phyloP scores from a whole-genome alignment of 1,284 basidiomycete species.

The Microbotryum scabiosae region DNA sequence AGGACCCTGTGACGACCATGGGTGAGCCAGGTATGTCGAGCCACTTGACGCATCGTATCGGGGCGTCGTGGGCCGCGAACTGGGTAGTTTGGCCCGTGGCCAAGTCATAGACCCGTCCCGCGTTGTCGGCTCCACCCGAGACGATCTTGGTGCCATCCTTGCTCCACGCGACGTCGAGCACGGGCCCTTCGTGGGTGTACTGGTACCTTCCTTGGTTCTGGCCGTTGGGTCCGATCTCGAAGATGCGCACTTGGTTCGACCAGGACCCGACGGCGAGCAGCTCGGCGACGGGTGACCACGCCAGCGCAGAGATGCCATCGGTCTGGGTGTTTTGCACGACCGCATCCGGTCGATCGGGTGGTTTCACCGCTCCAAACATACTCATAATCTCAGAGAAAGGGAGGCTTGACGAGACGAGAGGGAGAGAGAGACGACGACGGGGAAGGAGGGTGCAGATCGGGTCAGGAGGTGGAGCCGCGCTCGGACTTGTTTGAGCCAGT shows the following conservation, averaged over 20 bases:
- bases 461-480: too few species aligned
- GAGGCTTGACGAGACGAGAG: too few species aligned
- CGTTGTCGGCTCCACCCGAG: conserved; percentile 67
- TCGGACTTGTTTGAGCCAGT: too few species aligned
- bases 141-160: conserved; percentile 70
- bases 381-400: too few species aligned
- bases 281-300: conserved; percentile 41
- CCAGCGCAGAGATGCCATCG: conserved; percentile 39
- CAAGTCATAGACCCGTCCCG: conserved; percentile 58
- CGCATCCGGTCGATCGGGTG: too few species aligned
- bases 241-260: conserved; percentile 39
- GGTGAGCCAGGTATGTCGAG: conserved; percentile 54
- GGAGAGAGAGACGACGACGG: too few species aligned
- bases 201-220: conserved; percentile 65
- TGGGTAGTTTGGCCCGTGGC: conserved; percentile 53
- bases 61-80: conserved; percentile 75
- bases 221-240: conserved; percentile 39
- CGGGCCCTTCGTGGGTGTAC: conserved; percentile 57
- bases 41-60: conserved; percentile 68
- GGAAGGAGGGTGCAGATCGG: too few species aligned
- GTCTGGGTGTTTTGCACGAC: conserved; percentile 34
- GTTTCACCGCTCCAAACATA: too few species aligned
- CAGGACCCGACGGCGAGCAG: conserved; percentile 42
- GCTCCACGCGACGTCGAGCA: conserved; percentile 17
- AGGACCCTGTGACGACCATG: conserved; percentile 60